Percentiles rank a stretch among this genome's conserved stretches.
phyloP scores from a whole-genome alignment of 2,329 filamentous ascomycete species.

The Cladosporium halotolerans region DNA sequence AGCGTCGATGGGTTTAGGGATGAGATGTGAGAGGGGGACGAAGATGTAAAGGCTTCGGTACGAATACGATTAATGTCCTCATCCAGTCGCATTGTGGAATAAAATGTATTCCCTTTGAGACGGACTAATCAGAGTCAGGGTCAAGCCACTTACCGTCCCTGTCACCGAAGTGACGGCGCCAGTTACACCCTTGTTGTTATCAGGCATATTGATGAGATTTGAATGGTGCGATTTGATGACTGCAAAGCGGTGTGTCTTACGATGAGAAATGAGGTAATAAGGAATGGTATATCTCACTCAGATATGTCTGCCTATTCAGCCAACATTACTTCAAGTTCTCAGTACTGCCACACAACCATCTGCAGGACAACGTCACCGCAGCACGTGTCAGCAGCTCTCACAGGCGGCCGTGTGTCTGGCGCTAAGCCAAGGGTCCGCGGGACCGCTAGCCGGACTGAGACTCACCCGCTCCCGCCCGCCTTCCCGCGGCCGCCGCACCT shows the following conservation, averaged over 20 bases:
- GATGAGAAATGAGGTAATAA: background rate
- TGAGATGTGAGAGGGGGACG: background rate
- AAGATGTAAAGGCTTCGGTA: background rate
- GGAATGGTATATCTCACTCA: background rate
- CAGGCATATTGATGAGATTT: constrained; percentile 13
- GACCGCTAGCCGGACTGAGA: too few relatives aligned
- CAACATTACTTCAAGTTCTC: too few relatives aligned
- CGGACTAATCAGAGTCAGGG: too few relatives aligned
- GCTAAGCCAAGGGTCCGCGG: too few relatives aligned
- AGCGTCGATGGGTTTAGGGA: background rate
- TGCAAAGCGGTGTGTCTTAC: background rate
- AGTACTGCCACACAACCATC: background rate
- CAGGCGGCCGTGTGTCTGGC: too few relatives aligned
- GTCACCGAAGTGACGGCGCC: constrained; percentile 51
- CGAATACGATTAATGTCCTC: background rate
- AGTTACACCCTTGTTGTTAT: constrained; percentile 38
- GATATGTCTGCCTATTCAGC: background rate
- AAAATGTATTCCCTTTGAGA: too few relatives aligned
- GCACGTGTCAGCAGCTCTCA: constrained; percentile 3
- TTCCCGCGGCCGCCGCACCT: background rate
- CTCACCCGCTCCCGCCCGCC: too few relatives aligned
- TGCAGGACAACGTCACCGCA: background rate
- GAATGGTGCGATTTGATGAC: background rate
- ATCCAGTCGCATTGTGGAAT: too few relatives aligned
- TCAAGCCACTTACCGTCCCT: constrained; percentile 37